phyloP scores from a whole-genome alignment of 805 yeast species.

The Nakazawaea peltata region DNA sequence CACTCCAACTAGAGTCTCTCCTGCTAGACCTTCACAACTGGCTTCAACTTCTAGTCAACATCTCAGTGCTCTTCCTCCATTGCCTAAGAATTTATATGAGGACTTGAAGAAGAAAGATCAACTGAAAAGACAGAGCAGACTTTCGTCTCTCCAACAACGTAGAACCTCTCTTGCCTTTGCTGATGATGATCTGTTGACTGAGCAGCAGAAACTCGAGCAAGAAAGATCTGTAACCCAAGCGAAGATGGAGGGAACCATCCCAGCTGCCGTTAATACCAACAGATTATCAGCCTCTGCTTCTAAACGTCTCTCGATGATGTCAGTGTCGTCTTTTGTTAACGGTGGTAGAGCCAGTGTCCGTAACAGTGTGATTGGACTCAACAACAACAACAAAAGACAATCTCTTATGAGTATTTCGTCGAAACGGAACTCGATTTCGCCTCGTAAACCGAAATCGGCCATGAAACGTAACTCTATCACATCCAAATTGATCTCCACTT shows the following conservation, averaged over 20 bases:
- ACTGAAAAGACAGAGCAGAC: background rate
- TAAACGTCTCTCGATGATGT: background rate
- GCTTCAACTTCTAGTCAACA: constrained; percentile 10
- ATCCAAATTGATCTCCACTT: constrained; percentile 59
- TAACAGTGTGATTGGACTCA: constrained; percentile 12
- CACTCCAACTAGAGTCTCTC: constrained; percentile 17
- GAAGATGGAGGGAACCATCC: background rate
- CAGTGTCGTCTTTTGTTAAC: background rate
- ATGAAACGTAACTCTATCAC: constrained; percentile 66
- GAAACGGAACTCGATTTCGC: constrained; percentile 10
- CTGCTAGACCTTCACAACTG: constrained; percentile 12
- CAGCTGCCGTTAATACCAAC: background rate
- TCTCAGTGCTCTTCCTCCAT: constrained; percentile 12
- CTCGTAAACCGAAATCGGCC: constrained; percentile 15
- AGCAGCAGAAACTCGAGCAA: constrained; percentile 3
- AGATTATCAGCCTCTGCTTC: background rate
- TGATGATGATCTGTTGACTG: no score
- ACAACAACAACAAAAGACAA: constrained; percentile 14
- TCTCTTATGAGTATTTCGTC: constrained; percentile 13
- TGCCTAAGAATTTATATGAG: constrained; percentile 13
- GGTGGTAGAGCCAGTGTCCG: constrained; percentile 6
- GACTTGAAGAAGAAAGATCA: constrained; percentile 5
- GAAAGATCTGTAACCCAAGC: constrained; percentile 1
- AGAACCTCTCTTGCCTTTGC: no score
- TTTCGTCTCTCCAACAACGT: no score